Evolutionary conservation across 148 eudicot genomes (phyloP).

Genomic region (Camellia japonica): DNA sequence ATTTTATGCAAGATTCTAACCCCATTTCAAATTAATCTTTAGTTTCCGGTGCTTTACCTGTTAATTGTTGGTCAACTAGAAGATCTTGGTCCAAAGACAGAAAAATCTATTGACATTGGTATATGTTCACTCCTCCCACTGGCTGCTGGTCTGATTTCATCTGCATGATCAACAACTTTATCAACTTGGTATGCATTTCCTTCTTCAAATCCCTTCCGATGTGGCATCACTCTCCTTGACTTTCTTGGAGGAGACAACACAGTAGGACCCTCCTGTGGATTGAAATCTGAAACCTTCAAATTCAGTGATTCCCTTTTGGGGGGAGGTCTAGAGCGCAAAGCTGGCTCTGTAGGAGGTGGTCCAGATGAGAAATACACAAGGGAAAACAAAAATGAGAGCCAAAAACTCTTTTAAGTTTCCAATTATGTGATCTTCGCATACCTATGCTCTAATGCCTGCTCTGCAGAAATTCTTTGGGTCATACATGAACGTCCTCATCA

Average conservation of each 20-base stretch:
- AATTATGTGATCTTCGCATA: constrained; percentile 19
- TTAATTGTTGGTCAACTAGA: constrained; percentile 87
- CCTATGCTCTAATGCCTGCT: constrained; percentile 96
- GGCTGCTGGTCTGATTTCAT: constrained; percentile 47
- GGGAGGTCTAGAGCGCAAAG: constrained; percentile 76
- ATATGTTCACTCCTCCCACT: constrained; percentile 54
- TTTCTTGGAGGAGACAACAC: constrained; percentile 96
- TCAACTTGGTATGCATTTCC: constrained; percentile 44
- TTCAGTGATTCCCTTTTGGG: constrained; percentile 55
- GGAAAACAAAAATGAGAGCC: constrained; percentile 16
- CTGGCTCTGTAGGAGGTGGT: constrained; percentile 81
- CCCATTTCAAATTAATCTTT: background rate
- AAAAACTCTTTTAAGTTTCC: background rate
- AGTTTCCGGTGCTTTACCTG: constrained; percentile 54
- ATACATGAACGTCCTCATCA: constrained; percentile 86
- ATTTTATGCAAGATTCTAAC: background rate
- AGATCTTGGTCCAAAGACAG: constrained; percentile 68
- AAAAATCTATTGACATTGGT: constrained; percentile 90
- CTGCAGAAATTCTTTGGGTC: constrained; percentile 93
- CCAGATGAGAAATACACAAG: constrained; percentile 77
- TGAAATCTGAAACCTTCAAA: constrained; percentile 48
- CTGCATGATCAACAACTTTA: constrained; percentile 53
- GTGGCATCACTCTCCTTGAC: constrained; percentile 81
- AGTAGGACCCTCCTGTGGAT: constrained; percentile 73
- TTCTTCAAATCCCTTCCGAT: constrained; percentile 65